A percentile compares a stretch with the other conserved stretches of the same genome.
phyloP scores from a whole-genome alignment of 768 basidiomycete genomes.

The Kockovaella imperatae region DNA sequence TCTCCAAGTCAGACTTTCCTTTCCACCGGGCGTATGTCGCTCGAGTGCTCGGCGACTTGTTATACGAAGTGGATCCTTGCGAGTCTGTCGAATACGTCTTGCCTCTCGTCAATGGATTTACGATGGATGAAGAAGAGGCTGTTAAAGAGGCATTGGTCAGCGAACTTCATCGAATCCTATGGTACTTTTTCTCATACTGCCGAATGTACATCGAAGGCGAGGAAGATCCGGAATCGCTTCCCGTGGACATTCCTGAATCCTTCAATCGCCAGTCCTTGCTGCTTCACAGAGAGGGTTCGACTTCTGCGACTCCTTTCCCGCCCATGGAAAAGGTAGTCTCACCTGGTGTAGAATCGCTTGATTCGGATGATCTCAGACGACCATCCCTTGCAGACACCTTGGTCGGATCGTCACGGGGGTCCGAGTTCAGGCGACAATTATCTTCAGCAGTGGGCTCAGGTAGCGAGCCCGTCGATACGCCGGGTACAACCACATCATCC shows the following conservation, averaged over 20 bases:
- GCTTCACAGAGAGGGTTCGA: too few relatives aligned
- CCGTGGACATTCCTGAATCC: too few relatives aligned
- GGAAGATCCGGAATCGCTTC: slow-evolving; percentile 15
- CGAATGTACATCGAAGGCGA: slow-evolving; percentile 53
- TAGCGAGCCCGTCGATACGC: not conserved
- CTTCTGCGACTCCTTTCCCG: slow-evolving; percentile 34
- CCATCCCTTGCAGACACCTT: not conserved
- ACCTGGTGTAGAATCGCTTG: not conserved
- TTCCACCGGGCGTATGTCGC: slow-evolving; percentile 72
- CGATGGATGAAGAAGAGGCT: slow-evolving; percentile 77
- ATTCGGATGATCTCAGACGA: not conserved
- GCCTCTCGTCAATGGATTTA: slow-evolving; percentile 75
- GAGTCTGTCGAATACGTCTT: slow-evolving; percentile 91
- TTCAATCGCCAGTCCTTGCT: too few relatives aligned
- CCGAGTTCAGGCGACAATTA: slow-evolving; percentile 1
- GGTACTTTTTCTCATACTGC: slow-evolving; percentile 82
- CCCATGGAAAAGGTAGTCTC: slow-evolving; percentile 19
- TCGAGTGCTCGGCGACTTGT: slow-evolving; percentile 68
- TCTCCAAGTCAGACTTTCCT: slow-evolving; percentile 65
- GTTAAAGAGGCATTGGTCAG: slow-evolving; percentile 82
- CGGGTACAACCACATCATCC: slow-evolving; percentile 1
- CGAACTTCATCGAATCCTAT: slow-evolving; percentile 71
- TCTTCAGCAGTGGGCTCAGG: not conserved
- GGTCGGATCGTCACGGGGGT: slow-evolving; percentile 4
- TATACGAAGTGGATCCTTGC: slow-evolving; percentile 64